Evolutionary conservation across 768 basidiomycete genomes (phyloP), one percentile per base, ranked within the genome.

Genomic region (Termitomyces sp.): DNA sequence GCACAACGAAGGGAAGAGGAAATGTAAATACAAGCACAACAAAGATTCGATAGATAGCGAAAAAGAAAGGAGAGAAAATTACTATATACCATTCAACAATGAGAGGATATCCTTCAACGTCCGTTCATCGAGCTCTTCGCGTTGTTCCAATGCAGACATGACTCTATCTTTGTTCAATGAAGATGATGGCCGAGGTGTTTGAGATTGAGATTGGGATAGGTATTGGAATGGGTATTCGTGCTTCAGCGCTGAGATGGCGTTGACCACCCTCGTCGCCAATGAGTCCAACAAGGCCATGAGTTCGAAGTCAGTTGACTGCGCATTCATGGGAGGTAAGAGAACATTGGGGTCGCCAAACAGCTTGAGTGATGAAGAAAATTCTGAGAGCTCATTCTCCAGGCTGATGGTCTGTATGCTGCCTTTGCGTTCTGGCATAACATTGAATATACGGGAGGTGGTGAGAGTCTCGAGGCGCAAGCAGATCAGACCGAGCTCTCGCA

Each of bases 381-480:
- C 61, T 0, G 72, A 71, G 5, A 63, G 61, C 2, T 72, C 66
- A 7, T 66, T 67, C 11, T 74, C 76, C 20, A 69, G 61, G 43
- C 67, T 70, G 33, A 63, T 43, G 0, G 71, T 69, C 49, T 71
- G 71, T 20, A 76, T 71, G 64, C 79, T 81, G 35, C 72, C 73
- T 65, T 81, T 83, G 53, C 78, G 73, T 54, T 71, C 73, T 11
- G 76, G 67, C 16, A 70, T 62, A 3, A 79, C 67, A 20, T 78
- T 77, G 72, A 89, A 88, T 13, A 87, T 72, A 4, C 87, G 81
- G 0, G 72, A 75, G 4, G 84, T 80, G 3, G 87, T 79, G 28
- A 94, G 77, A 3, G 88, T 83, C 71, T 98, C 94, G 32, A 94
- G 76, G 4, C 93, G 83, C 24, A 95, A 73, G 66, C 89, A 87